Evolutionary conservation across 257 asterid genomes (phyloP), one percentile per base, ranked within the genome.

Genomic region (Nicotiana tabacum): DNA sequence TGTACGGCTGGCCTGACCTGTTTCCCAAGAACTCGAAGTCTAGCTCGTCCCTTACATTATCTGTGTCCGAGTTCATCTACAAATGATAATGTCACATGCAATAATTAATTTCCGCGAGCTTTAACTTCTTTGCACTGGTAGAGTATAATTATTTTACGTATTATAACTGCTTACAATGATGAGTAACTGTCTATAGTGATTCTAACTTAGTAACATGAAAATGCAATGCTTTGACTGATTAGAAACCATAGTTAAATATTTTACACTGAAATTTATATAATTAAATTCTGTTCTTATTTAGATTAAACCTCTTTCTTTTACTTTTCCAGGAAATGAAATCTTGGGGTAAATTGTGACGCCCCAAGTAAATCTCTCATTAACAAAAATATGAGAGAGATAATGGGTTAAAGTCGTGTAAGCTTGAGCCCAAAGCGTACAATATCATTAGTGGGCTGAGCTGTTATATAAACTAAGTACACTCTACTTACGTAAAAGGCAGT

Each of bases 1-100:
- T 92, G 87, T 90, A 90, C 0, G 99, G 99, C n/a, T 95, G 99
- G 18, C 98, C 98, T 0, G 97, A 80, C 6, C 97, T 90, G 70
- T 95, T 95, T 2, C 99, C 99, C 87, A 95, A 64, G 92, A 95
- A 92, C 61, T 95, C 99, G 18, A 95, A 95, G 85, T 95, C 99
- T 12, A 93, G 85, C 85, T 95, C 98, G 85, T 93, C 97, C 6
- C 98, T 89, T 15, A 86, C 33, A 0, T 68, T 81, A 67, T 83
- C 85, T 0, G 91, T 89, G 66, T 91, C 94, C 13, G 99, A 95
- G 64, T 89, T 95, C 99, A 95, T 90, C 98, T 95, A 82, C 57
- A 39, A 4, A 51, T 64, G 13, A 17, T 2, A 51, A 33, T 7
- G 5, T 77, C 18, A 43, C 51, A 68, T 62, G 16, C 17, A 62